phyloP scores from a whole-genome alignment of 768 basidiomycete species.

The Kwoniella bestiolae region DNA sequence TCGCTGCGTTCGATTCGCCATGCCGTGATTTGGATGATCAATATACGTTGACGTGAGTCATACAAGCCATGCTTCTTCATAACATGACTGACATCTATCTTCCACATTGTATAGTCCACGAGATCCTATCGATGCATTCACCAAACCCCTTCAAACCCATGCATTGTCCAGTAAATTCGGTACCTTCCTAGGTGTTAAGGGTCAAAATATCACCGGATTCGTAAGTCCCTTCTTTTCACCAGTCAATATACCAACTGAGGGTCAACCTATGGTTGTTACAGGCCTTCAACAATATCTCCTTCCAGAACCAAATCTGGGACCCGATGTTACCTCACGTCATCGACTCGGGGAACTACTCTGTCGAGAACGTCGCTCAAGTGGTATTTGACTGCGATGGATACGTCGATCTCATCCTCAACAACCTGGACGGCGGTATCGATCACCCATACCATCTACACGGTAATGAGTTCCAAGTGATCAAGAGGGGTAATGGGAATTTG shows the following conservation, averaged over 20 bases:
- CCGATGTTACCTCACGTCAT: conserved; percentile 30
- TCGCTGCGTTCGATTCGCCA: conserved; percentile 16
- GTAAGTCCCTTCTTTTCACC: conserved; percentile 18
- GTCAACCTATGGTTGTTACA: conserved; percentile 1
- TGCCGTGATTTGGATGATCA: conserved; percentile 31
- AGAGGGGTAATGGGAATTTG: conserved; percentile 31
- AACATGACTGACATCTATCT: neutral
- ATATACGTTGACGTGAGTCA: conserved; percentile 29
- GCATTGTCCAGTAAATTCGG: conserved; percentile 26
- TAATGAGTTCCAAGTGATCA: conserved; percentile 32
- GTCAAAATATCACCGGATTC: conserved; percentile 26
- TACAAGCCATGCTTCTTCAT: neutral
- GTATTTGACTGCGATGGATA: conserved; percentile 22
- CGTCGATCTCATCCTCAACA: conserved; percentile 40
- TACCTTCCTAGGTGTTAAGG: conserved; percentile 23
- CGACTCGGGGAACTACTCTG: conserved; percentile 14
- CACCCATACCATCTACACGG: conserved; percentile 46
- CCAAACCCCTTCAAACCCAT: conserved; percentile 11
- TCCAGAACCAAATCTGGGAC: conserved; percentile 34
- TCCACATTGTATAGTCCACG: conserved; percentile 19
- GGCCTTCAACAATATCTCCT: conserved; percentile 36
- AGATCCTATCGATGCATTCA: conserved; percentile 17
- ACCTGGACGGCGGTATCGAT: conserved; percentile 29
- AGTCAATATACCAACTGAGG: neutral
- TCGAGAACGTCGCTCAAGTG: conserved; percentile 21